Conservation (phyloP, 208 protist genomes). For the Porcisia deanei region DNA sequence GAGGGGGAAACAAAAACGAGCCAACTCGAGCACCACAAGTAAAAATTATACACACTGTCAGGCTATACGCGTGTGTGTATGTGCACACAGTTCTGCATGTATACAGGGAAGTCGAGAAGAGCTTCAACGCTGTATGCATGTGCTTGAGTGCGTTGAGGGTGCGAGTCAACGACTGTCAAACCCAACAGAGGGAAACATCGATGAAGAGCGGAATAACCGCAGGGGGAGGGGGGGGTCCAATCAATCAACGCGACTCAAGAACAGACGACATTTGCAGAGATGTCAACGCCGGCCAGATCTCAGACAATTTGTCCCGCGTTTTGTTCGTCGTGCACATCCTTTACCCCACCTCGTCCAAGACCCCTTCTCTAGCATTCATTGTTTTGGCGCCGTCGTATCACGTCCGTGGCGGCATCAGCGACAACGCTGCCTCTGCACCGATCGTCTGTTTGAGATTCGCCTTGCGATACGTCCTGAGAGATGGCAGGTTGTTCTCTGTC, state of each 20-base stretch:
- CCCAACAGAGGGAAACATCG: slow-evolving; percentile 4
- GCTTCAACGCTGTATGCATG: not conserved
- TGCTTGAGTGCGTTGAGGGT: not conserved
- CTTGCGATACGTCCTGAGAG: slow-evolving; percentile 52
- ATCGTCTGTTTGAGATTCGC: slow-evolving; percentile 78
- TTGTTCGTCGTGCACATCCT: not conserved
- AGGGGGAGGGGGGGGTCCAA: not conserved
- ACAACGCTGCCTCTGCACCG: slow-evolving; percentile 70
- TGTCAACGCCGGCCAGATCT: not conserved
- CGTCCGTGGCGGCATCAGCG: slow-evolving; percentile 42
- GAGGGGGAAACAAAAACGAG: not conserved
- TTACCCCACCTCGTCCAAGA: not conserved
- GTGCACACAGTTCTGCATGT: no score
- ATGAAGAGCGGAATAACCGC: not conserved
- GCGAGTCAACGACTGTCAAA: not conserved
- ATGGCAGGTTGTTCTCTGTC: slow-evolving; percentile 60
- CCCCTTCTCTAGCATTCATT: not conserved
- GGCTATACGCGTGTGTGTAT: no score
- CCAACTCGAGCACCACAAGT: no score
- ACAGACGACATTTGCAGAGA: not conserved
- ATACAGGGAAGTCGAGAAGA: not conserved
- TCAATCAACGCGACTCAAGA: not conserved
- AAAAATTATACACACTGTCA: not conserved
- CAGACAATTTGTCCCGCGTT: not conserved
- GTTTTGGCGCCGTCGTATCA: not conserved